Conservation (phyloP, 2,329 filamentous ascomycete species). For the Microdochium bolleyi region DNA sequence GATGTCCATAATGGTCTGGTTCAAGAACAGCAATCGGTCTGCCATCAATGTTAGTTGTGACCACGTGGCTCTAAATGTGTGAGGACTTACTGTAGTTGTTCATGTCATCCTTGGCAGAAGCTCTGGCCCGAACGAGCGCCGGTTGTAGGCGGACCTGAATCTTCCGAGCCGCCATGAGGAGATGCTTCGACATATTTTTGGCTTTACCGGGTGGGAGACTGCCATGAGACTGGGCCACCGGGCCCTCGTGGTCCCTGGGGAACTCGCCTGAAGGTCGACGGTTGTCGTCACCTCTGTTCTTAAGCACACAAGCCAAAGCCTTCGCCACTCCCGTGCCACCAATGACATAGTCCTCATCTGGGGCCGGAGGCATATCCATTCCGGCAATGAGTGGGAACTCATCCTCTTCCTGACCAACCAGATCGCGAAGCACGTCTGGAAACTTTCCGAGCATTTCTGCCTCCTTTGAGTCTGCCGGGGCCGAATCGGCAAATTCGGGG, state of each 20-base stretch:
- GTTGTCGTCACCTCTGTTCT: slow-evolving; percentile 65
- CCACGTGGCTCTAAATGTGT: not conserved
- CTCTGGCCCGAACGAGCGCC: slow-evolving; percentile 67
- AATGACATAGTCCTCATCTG: slow-evolving; percentile 92
- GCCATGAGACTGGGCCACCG: slow-evolving; percentile 33
- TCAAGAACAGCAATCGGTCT: slow-evolving; percentile 78
- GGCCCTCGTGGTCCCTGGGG: slow-evolving; percentile 42
- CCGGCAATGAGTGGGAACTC: slow-evolving; percentile 32
- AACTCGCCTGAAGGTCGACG: slow-evolving; percentile 44
- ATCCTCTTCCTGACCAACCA: slow-evolving; percentile 63
- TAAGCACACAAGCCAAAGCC: slow-evolving; percentile 81
- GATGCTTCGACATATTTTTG: slow-evolving; percentile 87
- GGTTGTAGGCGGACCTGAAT: slow-evolving; percentile 79
- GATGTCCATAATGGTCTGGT: slow-evolving; percentile 80
- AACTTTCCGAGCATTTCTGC: slow-evolving; percentile 33
- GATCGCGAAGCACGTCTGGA: slow-evolving; percentile 77
- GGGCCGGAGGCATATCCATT: slow-evolving; percentile 59
- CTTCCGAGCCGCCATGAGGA: slow-evolving; percentile 81
- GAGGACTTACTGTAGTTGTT: slow-evolving; percentile 61
- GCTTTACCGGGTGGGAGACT: slow-evolving; percentile 52
- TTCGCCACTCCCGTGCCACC: slow-evolving; percentile 93
- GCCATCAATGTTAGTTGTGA: slow-evolving; percentile 15
- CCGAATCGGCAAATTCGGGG: slow-evolving; percentile 35
- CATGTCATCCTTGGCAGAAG: slow-evolving; percentile 60
- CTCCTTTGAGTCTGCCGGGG: slow-evolving; percentile 14